Conservation (phyloP, 108 stramenopile genomes). For the Conticribra guillardii region DNA sequence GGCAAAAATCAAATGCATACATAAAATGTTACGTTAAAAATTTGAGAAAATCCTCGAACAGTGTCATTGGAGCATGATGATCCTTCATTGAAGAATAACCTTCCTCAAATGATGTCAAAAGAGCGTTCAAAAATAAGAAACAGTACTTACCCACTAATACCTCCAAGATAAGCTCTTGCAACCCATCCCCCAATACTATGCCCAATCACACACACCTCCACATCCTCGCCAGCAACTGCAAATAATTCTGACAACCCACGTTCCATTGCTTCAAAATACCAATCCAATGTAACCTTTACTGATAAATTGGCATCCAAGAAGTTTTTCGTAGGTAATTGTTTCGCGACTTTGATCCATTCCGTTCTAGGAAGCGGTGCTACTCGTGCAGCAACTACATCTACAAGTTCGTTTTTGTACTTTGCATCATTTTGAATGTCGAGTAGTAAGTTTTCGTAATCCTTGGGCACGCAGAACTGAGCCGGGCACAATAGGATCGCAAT, state of each 20-base stretch:
- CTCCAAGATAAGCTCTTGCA: slow-evolving; percentile 75
- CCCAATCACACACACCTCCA: slow-evolving; percentile 65
- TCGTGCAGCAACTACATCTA: slow-evolving; percentile 48
- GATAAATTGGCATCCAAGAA: slow-evolving; percentile 67
- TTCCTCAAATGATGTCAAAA: too few species aligned
- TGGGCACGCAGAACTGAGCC: slow-evolving; percentile 85
- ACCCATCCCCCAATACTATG: slow-evolving; percentile 86
- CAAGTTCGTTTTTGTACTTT: slow-evolving; percentile 7
- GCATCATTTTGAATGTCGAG: slow-evolving; percentile 32
- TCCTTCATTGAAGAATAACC: too few species aligned
- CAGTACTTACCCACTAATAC: slow-evolving; percentile 53
- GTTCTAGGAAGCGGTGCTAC: slow-evolving; percentile 75
- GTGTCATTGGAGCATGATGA: too few species aligned
- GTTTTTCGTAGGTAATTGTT: slow-evolving; percentile 62
- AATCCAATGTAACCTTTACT: slow-evolving; percentile 64
- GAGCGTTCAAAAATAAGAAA: neutral
- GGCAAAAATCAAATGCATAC: too few species aligned
- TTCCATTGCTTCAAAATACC: slow-evolving; percentile 85
- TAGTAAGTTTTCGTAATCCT: slow-evolving; percentile 63
- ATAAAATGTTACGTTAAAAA: too few species aligned
- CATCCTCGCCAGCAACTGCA: slow-evolving; percentile 58
- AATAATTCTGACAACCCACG: slow-evolving; percentile 59
- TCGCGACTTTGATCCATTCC: slow-evolving; percentile 84
- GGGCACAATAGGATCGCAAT: slow-evolving; percentile 67
- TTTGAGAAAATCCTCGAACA: too few species aligned